Evolutionary conservation across 1,284 basidiomycete genomes (phyloP), one percentile per base, ranked within the genome.

Genomic region (Tetrapyrgos nigripes): DNA sequence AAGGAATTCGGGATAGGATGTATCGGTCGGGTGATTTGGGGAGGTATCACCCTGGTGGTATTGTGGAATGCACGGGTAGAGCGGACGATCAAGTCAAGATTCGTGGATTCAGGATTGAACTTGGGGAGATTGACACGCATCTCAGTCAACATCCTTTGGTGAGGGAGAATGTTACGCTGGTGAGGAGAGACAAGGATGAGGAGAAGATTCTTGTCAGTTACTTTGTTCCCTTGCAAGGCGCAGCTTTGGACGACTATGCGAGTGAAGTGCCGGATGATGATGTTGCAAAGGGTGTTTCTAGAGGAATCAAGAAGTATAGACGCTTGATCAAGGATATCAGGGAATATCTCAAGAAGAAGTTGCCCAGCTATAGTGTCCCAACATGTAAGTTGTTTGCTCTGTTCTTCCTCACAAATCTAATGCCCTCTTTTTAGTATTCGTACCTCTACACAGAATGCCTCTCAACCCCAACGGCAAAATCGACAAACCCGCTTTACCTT

Each of bases 61-160:
- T 87, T 40, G 97, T 99, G 17, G 97, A 99, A 73, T 99, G 97
- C 76, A 97, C 94, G 0, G 97, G 97, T 10, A 89, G 97, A 50
- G 96, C 96, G 4, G 97, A 99, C 72, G 97, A 99, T 72, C 97
- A 99, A 74, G 94, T 99, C 79, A 99, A 99, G 81, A 99, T 99
- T 74, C 93, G 97, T 62, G 97, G 97, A 6, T 99, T 99, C 89
- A 85, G 97, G 33, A 99, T 99, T 72, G 97, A 99, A 77, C 85
- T 99, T 5, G 97, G 97, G 19, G 97, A 99, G 77, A 98, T 99
- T 66, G 97, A 99, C 74, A 98, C 94, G 1, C 91, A 98, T 76
- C 86, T 99, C 40, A 94, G 92, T 66, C 90, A 96, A 68, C 97
- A 99, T 73, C 92, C 94, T 5, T 85, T 95, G 21, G 89, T 99